These are phyloP conservation scores for Aspergillus flavus DNA, from an alignment of 2,329 filamentous ascomycete genomes.

Conservation along the genomic window DNA sequence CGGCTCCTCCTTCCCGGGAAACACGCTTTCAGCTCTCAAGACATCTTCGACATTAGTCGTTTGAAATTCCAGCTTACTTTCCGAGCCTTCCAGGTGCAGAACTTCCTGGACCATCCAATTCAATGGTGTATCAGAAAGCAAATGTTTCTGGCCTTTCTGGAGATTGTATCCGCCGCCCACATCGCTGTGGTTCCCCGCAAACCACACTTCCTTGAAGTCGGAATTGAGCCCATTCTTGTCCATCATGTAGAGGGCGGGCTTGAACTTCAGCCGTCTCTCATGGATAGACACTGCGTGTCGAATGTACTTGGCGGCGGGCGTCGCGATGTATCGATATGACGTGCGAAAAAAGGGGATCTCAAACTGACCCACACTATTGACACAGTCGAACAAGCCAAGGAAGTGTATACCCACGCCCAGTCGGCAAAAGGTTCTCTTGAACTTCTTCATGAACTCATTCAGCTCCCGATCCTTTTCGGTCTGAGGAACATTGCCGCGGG, in stretches of 20 bases:
- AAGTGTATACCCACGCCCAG: constrained; percentile 53
- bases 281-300: constrained; percentile 58
- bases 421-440: constrained; percentile 54
- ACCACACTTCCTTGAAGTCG: constrained; percentile 58
- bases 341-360: constrained; percentile 32
- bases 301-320: constrained; percentile 50
- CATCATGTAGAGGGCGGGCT: constrained; percentile 49
- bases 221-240: constrained; percentile 34
- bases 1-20: constrained; percentile 18
- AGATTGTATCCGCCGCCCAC: constrained; percentile 57
- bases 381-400: constrained; percentile 60
- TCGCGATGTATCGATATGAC: constrained; percentile 36
- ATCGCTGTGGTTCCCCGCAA: constrained; percentile 57
- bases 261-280: constrained; percentile 60
- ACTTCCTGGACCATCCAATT: constrained; percentile 58
- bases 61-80: constrained; percentile 27
- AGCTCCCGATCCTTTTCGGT: constrained; percentile 22
- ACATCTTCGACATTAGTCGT: constrained; percentile 18
- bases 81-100: constrained; percentile 22
- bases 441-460: constrained; percentile 42
- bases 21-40: constrained; percentile 11
- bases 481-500: constrained; percentile 28
- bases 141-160: constrained; percentile 27
- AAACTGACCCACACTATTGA: constrained; percentile 49
- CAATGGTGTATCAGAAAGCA: constrained; percentile 54